Percentiles rank a stretch among this genome's conserved stretches.
Conservation (phyloP, 176 grass and related monocot genomes). For the Oryza brachyantha region DNA sequence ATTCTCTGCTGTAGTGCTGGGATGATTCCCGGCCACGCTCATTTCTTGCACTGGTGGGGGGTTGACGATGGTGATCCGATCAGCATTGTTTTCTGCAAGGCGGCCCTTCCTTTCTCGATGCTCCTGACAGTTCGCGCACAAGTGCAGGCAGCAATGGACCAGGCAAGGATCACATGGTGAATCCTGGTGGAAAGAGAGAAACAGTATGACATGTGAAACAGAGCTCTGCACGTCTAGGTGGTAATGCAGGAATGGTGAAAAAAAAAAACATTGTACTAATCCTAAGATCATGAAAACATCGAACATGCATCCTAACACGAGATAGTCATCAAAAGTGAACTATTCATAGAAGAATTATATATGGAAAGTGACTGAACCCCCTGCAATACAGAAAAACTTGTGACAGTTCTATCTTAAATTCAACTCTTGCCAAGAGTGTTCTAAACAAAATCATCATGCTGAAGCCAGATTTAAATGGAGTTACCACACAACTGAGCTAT, state of each 20-base stretch:
- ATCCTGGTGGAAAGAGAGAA: conserved; percentile 38
- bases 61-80: conserved; percentile 45
- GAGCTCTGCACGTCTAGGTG: too few relatives aligned
- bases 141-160: conserved; percentile 66
- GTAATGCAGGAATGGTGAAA: too few relatives aligned
- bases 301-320: too few relatives aligned
- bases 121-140: conserved; percentile 67
- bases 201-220: background rate
- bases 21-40: conserved; percentile 27
- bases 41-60: conserved; percentile 64
- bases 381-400: too few relatives aligned
- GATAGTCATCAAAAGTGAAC: too few relatives aligned
- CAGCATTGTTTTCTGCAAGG: conserved; percentile 35
- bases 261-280: too few relatives aligned
- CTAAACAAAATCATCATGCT: too few relatives aligned
- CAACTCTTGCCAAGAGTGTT: too few relatives aligned
- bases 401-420: too few relatives aligned
- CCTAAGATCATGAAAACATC: too few relatives aligned
- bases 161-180: conserved; percentile 56
- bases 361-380: too few relatives aligned
- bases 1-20: background rate
- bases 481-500: background rate
- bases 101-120: conserved; percentile 65
- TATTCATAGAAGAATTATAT: too few relatives aligned
- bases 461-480: background rate